Base-by-base conservation (phyloP, 2,329 filamentous ascomycete genomes). In the Alternaria dauci region DNA sequence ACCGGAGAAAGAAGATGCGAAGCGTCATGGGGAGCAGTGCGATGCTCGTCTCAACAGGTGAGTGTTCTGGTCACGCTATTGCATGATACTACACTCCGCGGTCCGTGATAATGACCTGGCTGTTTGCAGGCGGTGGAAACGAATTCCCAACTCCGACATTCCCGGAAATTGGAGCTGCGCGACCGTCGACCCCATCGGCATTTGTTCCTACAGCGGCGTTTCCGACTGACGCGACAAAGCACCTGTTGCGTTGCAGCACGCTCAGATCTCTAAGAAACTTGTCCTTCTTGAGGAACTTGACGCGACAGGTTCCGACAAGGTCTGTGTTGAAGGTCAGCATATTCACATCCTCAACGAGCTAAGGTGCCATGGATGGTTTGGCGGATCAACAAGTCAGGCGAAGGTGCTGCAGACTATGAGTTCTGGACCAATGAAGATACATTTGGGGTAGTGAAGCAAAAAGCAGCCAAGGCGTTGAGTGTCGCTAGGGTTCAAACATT, bases 1-100 rank as follows among this genome's bases (percentile, higher is more conserved):
- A 60, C 39, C 58, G 58, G 16, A 57, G 44, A 43, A 60, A 60
- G 46, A 60, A 60, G 44, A 60, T 60, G 58, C 44, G 58, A 28
- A 43, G 43, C 41, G 32, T 60, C 2, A 60, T 60, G 58, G 58
- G 53, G 7, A 52, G 26, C 28, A 60, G 53, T 26, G 3, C 28
- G 11, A 58, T 61, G 12, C 53, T 61, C 4, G 54, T 61, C 46
- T 61, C 58, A 7, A 61, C 58, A 26, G 57, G 56, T 48, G 32
- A 2, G 44, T 47, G 6, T 14, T 36, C 5, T 36, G 14, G 4
- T 14, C 32, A 14, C 12, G 20, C 20, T 23, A 23, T 36, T 32
- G 2, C n/a, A 9, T 18, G 18, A 20, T 18, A 23, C 20, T 7
- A 12, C 6, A 23, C 26, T 1, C 26, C 8, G 20, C n/a, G 32